A percentile compares a stretch with the other conserved stretches of the same genome.
phyloP scores from a whole-genome alignment of 2,329 filamentous ascomycete genomes.

The Cladosporium oxysporum region DNA sequence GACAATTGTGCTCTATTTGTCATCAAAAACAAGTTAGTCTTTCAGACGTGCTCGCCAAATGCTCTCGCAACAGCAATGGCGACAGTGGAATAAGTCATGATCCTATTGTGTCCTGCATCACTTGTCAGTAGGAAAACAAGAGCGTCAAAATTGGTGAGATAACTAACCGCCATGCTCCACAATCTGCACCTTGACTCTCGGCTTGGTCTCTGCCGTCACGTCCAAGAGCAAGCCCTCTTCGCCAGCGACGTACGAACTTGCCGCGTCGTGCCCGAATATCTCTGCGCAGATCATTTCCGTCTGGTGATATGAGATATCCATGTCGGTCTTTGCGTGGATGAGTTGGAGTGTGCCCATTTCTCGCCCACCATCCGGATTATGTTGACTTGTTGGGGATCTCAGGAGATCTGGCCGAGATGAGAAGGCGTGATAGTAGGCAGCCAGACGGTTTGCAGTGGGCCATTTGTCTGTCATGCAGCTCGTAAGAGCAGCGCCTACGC shows the following conservation, averaged over 20 bases:
- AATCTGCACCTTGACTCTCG: conserved; percentile 45
- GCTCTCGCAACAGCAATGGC: conserved; percentile 65
- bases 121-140: conserved; percentile 4
- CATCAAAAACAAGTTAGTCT: background rate
- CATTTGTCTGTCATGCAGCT: conserved; percentile 75
- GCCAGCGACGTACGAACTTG: conserved; percentile 33
- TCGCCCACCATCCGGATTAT: conserved; percentile 26
- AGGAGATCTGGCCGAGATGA: conserved; percentile 31
- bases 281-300: conserved; percentile 64
- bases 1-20: background rate
- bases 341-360: conserved; percentile 59
- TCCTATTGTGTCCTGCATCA: conserved; percentile 66
- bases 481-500: conserved; percentile 62
- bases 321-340: conserved; percentile 78
- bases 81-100: conserved; percentile 67
- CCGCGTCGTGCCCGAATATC: conserved; percentile 54
- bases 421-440: conserved; percentile 61
- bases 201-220: conserved; percentile 28
- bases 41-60: conserved; percentile 52
- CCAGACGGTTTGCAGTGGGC: conserved; percentile 69
- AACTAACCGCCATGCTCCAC: conserved; percentile 46
- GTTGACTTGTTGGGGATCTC: conserved; percentile 46
- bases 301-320: conserved; percentile 76
- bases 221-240: conserved; percentile 32
- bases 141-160: background rate